phyloP scores from a whole-genome alignment of 495 filamentous ascomycete genomes.

The Penicillium cosmopolitanum region DNA sequence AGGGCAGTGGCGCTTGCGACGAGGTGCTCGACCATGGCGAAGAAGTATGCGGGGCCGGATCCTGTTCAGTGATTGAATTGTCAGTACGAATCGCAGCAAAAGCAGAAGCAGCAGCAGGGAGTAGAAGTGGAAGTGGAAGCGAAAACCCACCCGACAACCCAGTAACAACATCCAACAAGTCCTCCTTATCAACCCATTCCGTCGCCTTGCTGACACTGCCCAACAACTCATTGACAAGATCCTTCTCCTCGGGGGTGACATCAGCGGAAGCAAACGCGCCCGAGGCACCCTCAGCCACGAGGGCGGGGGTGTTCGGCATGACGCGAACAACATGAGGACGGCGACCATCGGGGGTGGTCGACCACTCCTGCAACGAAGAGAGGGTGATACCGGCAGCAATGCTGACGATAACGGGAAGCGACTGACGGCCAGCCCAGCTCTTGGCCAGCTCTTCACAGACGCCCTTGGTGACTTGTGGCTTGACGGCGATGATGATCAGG shows the following conservation, averaged over 20 bases:
- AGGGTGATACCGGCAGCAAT: slow-evolving; percentile 49
- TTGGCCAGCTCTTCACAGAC: slow-evolving; percentile 92
- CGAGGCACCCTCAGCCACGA: slow-evolving; percentile 42
- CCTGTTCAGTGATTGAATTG: slow-evolving; percentile 20
- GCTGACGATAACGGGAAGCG: slow-evolving; percentile 50
- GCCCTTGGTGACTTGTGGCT: slow-evolving; percentile 76
- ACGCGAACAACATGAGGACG: slow-evolving; percentile 40
- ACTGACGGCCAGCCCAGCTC: slow-evolving; percentile 74
- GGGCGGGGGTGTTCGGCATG: slow-evolving; percentile 49
- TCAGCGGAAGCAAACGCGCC: slow-evolving; percentile 37
- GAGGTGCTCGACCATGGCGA: slow-evolving; percentile 50
- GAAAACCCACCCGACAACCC: slow-evolving; percentile 42
- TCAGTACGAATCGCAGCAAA: neutral
- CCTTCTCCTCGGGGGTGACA: slow-evolving; percentile 39
- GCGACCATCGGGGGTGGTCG: slow-evolving; percentile 30
- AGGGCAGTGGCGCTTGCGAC: slow-evolving; percentile 42
- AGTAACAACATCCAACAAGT: slow-evolving; percentile 45
- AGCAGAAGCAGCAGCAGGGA: neutral
- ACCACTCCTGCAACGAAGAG: slow-evolving; percentile 38
- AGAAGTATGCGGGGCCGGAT: slow-evolving; percentile 49
- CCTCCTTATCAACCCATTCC: slow-evolving; percentile 48
- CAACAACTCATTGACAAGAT: slow-evolving; percentile 38
- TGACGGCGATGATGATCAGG: slow-evolving; percentile 77
- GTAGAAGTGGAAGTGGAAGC: neutral
- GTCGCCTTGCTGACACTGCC: slow-evolving; percentile 43